Conservation (phyloP, 2,329 filamentous ascomycete genomes). For the Fusarium praegraminearum region DNA sequence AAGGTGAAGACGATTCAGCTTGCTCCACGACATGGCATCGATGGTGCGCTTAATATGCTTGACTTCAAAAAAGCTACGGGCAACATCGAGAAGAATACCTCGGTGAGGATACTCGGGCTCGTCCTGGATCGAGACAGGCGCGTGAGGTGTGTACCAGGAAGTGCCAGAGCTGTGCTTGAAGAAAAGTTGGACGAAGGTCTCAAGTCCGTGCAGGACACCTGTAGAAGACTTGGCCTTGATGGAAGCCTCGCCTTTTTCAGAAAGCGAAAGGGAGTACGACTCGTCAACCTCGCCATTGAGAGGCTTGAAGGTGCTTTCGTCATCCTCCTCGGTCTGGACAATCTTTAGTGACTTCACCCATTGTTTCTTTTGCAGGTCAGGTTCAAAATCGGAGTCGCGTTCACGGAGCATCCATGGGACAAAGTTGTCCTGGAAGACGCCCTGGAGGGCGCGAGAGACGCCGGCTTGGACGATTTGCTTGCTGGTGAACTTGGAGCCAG, state of each 20-base stretch:
- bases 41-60: constrained; percentile 79
- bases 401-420: constrained; percentile 83
- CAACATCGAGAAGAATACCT: constrained; percentile 82
- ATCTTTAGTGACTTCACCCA: constrained; percentile 72
- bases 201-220: constrained; percentile 78
- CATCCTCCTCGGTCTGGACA: constrained; percentile 65
- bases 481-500: constrained; percentile 59
- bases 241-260: constrained; percentile 66
- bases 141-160: constrained; percentile 74
- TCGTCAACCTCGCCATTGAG: constrained; percentile 76
- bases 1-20: constrained; percentile 84
- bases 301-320: constrained; percentile 70
- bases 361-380: constrained; percentile 58
- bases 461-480: constrained; percentile 67
- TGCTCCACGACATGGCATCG: constrained; percentile 81
- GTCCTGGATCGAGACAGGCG: constrained; percentile 79
- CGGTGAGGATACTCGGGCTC: constrained; percentile 80
- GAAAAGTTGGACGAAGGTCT: constrained; percentile 84
- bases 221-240: constrained; percentile 75
- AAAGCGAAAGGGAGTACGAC: constrained; percentile 76
- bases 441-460: constrained; percentile 69
- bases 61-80: constrained; percentile 77
- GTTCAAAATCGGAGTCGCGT: constrained; percentile 74
- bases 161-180: constrained; percentile 73
- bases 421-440: constrained; percentile 75